Evolutionary conservation across 805 yeast species (phyloP).

Genomic region (Clavispora santaluciae): DNA sequence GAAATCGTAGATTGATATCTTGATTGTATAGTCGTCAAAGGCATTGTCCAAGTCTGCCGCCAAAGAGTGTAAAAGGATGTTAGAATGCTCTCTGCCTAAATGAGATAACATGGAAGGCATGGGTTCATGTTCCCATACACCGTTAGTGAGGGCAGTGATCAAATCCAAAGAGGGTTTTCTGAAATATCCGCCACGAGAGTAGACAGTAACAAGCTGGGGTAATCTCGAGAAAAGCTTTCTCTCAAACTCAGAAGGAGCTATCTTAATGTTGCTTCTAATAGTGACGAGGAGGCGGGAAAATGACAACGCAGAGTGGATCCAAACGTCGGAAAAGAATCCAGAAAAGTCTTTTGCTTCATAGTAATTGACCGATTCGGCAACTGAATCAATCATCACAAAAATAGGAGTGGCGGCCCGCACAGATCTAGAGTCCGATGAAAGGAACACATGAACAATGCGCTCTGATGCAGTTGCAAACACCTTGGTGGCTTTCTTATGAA

Average conservation of each 20-base stretch:
- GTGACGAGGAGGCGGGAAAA: conserved; percentile 55
- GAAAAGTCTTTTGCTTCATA: conserved; percentile 40
- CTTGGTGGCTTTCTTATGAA: conserved; percentile 34
- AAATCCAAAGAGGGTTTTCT: conserved; percentile 52
- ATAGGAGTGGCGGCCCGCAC: conserved; percentile 53
- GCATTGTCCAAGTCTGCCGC: conserved; percentile 56
- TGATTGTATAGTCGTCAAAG: conserved; percentile 48
- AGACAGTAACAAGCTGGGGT: conserved; percentile 54
- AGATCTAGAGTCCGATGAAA: conserved; percentile 46
- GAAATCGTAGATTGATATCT: conserved; percentile 55
- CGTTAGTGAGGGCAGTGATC: conserved; percentile 52
- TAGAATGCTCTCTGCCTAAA: conserved; percentile 62
- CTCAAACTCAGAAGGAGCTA: conserved; percentile 63
- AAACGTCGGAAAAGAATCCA: conserved; percentile 45
- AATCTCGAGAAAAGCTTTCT: conserved; percentile 49
- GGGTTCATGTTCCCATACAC: conserved; percentile 47
- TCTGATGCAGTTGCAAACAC: conserved; percentile 50
- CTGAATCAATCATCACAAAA: conserved; percentile 43
- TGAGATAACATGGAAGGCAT: conserved; percentile 81
- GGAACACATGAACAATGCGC: conserved; percentile 50
- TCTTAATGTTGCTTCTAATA: conserved; percentile 47
- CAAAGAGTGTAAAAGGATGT: conserved; percentile 54
- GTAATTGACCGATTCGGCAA: conserved; percentile 31
- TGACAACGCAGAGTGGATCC: conserved; percentile 48
- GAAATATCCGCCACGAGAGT: conserved; percentile 43